Percentiles rank a stretch among this genome's conserved stretches.
These are phyloP conservation scores for Penicillium paxilli DNA, from an alignment of 495 filamentous ascomycete genomes.

Conservation along the genomic window DNA sequence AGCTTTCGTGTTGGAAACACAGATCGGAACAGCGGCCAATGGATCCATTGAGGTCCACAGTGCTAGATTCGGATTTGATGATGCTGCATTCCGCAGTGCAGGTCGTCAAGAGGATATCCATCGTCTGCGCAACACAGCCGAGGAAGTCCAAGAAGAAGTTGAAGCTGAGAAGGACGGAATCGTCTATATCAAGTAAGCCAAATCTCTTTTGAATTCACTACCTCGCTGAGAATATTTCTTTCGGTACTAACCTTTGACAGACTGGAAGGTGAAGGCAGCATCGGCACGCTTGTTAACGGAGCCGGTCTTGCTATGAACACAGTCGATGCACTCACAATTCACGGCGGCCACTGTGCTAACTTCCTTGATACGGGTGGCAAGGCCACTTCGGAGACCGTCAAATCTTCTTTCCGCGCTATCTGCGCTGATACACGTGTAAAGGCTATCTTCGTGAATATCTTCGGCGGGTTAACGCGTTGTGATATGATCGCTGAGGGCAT, in stretches of 20 bases:
- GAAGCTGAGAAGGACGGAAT: conserved; percentile 72
- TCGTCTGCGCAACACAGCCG: conserved; percentile 47
- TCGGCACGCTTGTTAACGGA: conserved; percentile 84
- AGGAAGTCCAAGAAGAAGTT: conserved; percentile 58
- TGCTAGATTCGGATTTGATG: conserved; percentile 70
- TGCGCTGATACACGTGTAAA: conserved; percentile 70
- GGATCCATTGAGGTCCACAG: conserved; percentile 48
- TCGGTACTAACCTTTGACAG: conserved; percentile 24
- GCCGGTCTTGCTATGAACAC: conserved; percentile 94
- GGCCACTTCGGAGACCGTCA: conserved; percentile 82
- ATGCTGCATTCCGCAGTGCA: conserved; percentile 69
- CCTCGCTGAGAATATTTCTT: neutral
- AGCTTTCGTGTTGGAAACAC: conserved; percentile 60
- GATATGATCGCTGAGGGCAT: conserved; percentile 91
- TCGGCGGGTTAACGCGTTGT: conserved; percentile 79
- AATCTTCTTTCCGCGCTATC: conserved; percentile 71
- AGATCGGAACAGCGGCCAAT: conserved; percentile 37
- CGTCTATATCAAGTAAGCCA: conserved; percentile 61
- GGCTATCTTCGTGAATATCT: conserved; percentile 85
- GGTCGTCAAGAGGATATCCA: conserved; percentile 68
- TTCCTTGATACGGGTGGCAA: conserved; percentile 92
- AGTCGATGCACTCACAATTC: conserved; percentile 69
- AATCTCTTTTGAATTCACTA: neutral
- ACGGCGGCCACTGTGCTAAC: conserved; percentile 68
- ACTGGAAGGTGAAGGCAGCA: conserved; percentile 49